Evolutionary conservation across 2,329 filamentous ascomycete genomes (phyloP).

Genomic region (Xylaria arbuscula): DNA sequence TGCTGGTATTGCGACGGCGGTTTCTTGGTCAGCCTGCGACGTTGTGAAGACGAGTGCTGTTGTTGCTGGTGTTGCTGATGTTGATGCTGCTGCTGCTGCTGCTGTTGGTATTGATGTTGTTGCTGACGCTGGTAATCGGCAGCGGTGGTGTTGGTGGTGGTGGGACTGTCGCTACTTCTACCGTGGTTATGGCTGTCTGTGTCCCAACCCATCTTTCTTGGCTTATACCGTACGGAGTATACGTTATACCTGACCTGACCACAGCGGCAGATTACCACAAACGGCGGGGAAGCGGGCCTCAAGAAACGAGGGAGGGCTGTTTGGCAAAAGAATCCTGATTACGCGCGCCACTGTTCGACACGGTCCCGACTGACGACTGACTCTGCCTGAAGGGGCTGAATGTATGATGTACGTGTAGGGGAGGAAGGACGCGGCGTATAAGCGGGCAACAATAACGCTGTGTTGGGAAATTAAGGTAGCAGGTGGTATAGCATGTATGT

Average conservation of each 20-base stretch:
- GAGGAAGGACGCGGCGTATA: constrained; percentile 25
- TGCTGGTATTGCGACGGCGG: constrained; percentile 53
- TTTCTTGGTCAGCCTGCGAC: constrained; percentile 73
- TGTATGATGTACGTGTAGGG: constrained; percentile 21
- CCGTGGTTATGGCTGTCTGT: constrained; percentile 16
- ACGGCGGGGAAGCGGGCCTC: constrained; percentile 30
- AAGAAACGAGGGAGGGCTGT: constrained; percentile 1
- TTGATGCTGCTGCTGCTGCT: neutral
- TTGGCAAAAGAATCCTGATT: constrained; percentile 6
- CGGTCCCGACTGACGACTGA: constrained; percentile 19
- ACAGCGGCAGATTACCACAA: constrained; percentile 33
- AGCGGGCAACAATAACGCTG: constrained; percentile 20
- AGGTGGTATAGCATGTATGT: constrained; percentile 1
- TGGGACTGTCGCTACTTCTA: constrained; percentile 1
- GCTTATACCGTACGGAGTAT: neutral
- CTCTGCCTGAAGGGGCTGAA: constrained; percentile 21
- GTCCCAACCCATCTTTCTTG: constrained; percentile 34
- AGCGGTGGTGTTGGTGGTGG: neutral
- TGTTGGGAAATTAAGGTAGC: constrained; percentile 18
- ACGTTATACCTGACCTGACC: constrained; percentile 12
- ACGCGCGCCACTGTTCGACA: constrained; percentile 5
- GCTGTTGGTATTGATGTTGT: neutral
- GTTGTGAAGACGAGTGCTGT: constrained; percentile 54
- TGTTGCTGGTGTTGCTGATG: neutral
- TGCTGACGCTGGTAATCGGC: constrained; percentile 6